These are phyloP conservation scores for Ganoderma multipileum DNA, from an alignment of 1,284 basidiomycete genomes.

Conservation along the genomic window DNA sequence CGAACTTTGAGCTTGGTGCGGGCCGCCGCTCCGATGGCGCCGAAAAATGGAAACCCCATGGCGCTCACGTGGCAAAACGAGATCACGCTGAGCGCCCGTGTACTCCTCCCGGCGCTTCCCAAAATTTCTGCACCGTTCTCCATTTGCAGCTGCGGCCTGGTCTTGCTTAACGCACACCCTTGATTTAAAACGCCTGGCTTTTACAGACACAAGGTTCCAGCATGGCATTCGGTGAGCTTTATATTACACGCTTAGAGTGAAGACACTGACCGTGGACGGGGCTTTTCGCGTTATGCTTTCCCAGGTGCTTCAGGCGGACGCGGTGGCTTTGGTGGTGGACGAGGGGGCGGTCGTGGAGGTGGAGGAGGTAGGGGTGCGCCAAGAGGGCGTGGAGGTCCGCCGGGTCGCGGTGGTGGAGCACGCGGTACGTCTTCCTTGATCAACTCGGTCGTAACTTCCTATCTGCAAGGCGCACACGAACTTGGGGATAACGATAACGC, in stretches of 20 bases:
- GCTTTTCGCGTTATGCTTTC: neutral
- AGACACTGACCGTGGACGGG: neutral
- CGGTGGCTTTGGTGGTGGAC: conserved; percentile 44
- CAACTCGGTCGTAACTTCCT: neutral
- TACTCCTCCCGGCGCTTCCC: conserved; percentile 13
- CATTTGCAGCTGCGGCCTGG: conserved; percentile 6
- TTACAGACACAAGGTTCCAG: conserved; percentile 13
- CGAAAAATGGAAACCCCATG: neutral
- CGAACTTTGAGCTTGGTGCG: too few relatives aligned
- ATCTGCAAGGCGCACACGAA: neutral
- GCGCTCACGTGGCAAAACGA: neutral
- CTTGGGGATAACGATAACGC: neutral
- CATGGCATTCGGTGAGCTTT: conserved; percentile 44
- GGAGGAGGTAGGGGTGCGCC: conserved; percentile 34
- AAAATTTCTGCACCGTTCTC: conserved; percentile 25
- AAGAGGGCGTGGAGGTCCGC: conserved; percentile 34
- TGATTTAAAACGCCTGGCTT: conserved; percentile 16
- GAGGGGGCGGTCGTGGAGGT: conserved; percentile 37
- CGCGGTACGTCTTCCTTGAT: conserved; percentile 6
- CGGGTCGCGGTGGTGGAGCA: conserved; percentile 40
- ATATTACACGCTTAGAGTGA: neutral
- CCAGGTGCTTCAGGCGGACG: conserved; percentile 46
- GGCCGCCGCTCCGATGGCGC: too few relatives aligned
- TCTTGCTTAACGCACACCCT: conserved; percentile 9
- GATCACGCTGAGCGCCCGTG: neutral